These are phyloP conservation scores for Fallopia convolvulus DNA, from an alignment of 148 eudicot genomes.

Conservation along the genomic window DNA sequence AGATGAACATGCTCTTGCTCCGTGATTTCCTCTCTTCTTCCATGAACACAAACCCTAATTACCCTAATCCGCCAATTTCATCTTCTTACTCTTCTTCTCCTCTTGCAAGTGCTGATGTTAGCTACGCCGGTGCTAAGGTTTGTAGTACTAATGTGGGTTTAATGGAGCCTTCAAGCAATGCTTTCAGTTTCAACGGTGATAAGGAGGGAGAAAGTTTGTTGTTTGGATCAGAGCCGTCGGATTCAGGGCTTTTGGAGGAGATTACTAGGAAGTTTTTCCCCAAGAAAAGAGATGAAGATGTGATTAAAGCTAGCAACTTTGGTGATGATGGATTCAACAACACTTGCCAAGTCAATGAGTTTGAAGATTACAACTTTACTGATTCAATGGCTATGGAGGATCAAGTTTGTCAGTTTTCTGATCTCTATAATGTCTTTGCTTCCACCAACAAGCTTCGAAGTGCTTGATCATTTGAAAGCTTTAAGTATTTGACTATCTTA, in stretches of 20 bases:
- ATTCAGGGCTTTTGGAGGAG: constrained; percentile 50
- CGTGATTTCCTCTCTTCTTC: constrained; percentile 9
- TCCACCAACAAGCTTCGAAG: not conserved
- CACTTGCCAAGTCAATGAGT: not conserved
- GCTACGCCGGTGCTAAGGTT: not conserved
- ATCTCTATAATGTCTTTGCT: not conserved
- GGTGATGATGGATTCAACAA: not conserved
- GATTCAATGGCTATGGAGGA: not conserved
- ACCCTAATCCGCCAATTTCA: not conserved
- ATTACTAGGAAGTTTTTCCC: constrained; percentile 43
- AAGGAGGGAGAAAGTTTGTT: not conserved
- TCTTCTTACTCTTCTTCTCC: not conserved
- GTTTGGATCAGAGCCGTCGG: constrained; percentile 30
- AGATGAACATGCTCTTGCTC: not conserved
- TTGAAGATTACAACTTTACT: not conserved
- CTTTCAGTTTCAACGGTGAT: not conserved
- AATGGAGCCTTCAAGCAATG: not conserved
- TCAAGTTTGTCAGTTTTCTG: not conserved
- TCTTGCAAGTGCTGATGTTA: not conserved
- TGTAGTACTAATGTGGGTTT: not conserved
- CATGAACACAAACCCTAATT: not conserved
- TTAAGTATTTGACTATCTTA: not conserved
- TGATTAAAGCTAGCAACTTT: not conserved
- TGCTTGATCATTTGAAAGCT: not conserved
- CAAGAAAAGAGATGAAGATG: constrained; percentile 9